Evolutionary conservation across 2,329 filamentous ascomycete genomes (phyloP), one percentile per base, ranked within the genome.

Genomic region (Teratosphaeria pseudoeucalypti): DNA sequence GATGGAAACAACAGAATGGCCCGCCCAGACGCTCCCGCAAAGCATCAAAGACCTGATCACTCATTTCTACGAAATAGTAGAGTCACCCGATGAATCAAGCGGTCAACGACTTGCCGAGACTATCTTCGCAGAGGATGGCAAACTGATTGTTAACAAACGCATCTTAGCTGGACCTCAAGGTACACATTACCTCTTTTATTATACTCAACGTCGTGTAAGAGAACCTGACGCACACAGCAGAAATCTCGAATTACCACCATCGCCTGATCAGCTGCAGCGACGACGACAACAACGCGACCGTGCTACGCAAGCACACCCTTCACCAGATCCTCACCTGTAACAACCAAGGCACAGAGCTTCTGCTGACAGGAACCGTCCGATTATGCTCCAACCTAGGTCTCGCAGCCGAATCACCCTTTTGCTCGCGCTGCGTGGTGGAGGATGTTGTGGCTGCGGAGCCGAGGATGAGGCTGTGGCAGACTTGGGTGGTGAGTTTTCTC

Each of bases 291-390:
- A 23, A 23, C 2, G 26, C 49, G 14, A 52, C 60, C 12, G 52
- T 58, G 10, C 47, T 56, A 12, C 60, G 60, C 12, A n/a, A 37
- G 12, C 60, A 62, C 32, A 39, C 52, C 11, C 43, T 62, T 5
- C 47, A 62, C 19, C 58, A 58, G 34, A 34, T 60, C 16, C 56
- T 58, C 34, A 47, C 56, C 19, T 62, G 58, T 52, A 58, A 52
- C 47, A 58, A 34, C 5, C 27, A 32, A 3, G 60, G 58, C 4
- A 53, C 56, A 12, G 57, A 61, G 37, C 29, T 62, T 5, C 49
- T 62, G 52, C 58, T 62, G 55, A 60, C 49, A 7, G 60, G 60
- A 9, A 62, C 55, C n/a, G 37, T 62, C 4, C 58, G 52, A 6
- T 37, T 62, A 52, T 43, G 39, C 3, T 62, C 58, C 11, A 39